Evolutionary conservation across 2,329 filamentous ascomycete genomes (phyloP).

Genomic region (Hortaea werneckii): DNA sequence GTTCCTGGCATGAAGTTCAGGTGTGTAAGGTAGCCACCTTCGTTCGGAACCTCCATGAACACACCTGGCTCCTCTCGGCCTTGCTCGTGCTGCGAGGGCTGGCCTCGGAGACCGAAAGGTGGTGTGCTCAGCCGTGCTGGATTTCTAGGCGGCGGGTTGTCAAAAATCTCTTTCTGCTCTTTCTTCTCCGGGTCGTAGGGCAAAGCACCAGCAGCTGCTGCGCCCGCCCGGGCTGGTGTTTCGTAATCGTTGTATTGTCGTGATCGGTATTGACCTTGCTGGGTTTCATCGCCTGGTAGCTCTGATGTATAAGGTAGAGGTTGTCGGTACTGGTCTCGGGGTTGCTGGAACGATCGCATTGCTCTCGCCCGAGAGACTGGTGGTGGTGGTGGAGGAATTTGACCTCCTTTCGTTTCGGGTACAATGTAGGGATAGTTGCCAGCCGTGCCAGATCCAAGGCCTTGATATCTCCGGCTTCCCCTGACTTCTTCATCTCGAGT

Average conservation of each 20-base stretch:
- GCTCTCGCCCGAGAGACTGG: too few relatives aligned
- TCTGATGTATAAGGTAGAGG: neutral
- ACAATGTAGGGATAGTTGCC: conserved; percentile 14
- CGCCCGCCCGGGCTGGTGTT: neutral
- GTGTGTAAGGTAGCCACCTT: conserved; percentile 17
- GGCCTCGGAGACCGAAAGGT: neutral
- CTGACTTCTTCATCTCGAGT: conserved; percentile 60
- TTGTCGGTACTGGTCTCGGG: neutral
- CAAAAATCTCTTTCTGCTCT: neutral
- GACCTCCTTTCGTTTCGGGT: neutral
- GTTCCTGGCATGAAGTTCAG: conserved; percentile 64
- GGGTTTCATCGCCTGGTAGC: neutral
- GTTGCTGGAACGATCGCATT: neutral
- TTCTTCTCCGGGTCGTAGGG: neutral
- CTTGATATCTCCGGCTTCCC: conserved; percentile 42
- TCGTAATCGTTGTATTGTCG: neutral
- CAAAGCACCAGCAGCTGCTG: neutral
- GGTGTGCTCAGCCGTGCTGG: conserved; percentile 6
- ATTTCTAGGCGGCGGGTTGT: conserved; percentile 10
- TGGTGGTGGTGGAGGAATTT: neutral
- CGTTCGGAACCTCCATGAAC: conserved; percentile 23
- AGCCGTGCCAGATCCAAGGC: conserved; percentile 11
- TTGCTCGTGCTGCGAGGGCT: neutral
- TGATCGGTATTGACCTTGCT: neutral
- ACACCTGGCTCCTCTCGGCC: conserved; percentile 14